Evolutionary conservation across 805 yeast species (phyloP), one percentile per base, ranked within the genome.

Genomic region (Ogataea pignaliae): DNA sequence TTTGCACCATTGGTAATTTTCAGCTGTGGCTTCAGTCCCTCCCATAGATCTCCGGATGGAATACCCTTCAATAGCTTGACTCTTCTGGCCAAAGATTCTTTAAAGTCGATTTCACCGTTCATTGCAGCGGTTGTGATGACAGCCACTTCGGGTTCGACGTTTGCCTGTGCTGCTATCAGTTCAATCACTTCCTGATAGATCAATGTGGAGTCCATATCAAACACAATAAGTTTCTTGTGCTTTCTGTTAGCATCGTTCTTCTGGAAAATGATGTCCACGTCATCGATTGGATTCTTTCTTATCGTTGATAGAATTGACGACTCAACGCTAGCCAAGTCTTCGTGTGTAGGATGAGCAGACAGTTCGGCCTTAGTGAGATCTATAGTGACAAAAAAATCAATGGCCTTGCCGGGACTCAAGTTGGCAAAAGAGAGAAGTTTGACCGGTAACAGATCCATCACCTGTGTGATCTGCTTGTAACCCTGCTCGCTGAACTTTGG

Each of bases 131-230:
- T 88, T 2, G 99, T 93, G 55, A 93, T 90, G 29, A 75, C 85
- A 5, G 91, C 85, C 7, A 93, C 99, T 61, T 88, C 72, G 6
- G 75, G 80, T 59, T 93, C 97, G 30, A 93, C 95, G 52, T 78
- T 75, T n/a, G 97, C 98, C 56, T 87, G 84, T 0, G 88, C 88
- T 2, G 99, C 99, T 52, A 93, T 91, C 59, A 93, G 66, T 60
- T 93, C 99, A 54, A 93, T 93, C 34, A 93, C 97, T 66, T 93
- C 99, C 66, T 93, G 98, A 62, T 85, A 83, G 52, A 93, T 93
- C 59, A 93, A 70, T 0, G 99, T 93, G 0, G 97, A 89, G 69
- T 93, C 99, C 99, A 93, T 93, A 58, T 93, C 99, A 60, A 93
- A 93, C 10, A 95, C 87, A 48, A 87, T 82, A 40, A 93, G 70